Base-by-base conservation (phyloP, 208 protist genomes). In the Strigomonas galati region DNA sequence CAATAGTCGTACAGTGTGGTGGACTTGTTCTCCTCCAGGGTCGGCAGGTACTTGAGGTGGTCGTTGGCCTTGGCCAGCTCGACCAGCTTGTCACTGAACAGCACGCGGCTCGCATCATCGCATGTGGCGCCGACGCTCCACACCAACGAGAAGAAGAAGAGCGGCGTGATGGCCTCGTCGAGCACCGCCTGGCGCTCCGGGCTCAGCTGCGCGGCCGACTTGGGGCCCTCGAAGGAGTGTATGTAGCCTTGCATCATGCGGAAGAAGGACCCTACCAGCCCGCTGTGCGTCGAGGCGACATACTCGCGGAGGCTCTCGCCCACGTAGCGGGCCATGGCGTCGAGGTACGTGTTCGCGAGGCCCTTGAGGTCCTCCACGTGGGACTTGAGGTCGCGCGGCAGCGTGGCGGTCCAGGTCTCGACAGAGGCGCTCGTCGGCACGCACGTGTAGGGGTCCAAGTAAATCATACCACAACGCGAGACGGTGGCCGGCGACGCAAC, bases 381-480 rank as follows among this genome's bases (percentile, higher is more conserved):
- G 9, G 81, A 65, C n/a, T 77, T 63, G 73, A 98, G 82, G 59
- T 97, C 82, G 17, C 61, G n/a, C 0, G 90, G 92, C 37, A 97
- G 67, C 27, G 73, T 72, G 3, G 71, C 69, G 10, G 85, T 40
- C 97, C 98, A 99, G n/a, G 85, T 91, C 51, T 76, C 59, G 43
- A 93, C 82, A 51, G 79, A 79, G 17, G 82, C 82, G 5, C 46
- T 76, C 62, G 80, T 84, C 35, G 81, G 97, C 32, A 87, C 84
- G 67, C 90, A 97, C 67, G 84, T 95, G 31, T 72, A 72, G 32
- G 98, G 97, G 61, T 99, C 96, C 72, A 99, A 86, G 84, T 98
- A 99, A 58, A 99, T 97, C 98, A 99, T 99, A 74, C 98, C 98
- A 69, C 97, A 99, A 30, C 98, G 87, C 19, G 92, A 98, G 15